Percentiles rank a stretch among this genome's conserved stretches.
Evolutionary conservation across 2,329 filamentous ascomycete genomes (phyloP).

Genomic region (Eurotiales sp.): DNA sequence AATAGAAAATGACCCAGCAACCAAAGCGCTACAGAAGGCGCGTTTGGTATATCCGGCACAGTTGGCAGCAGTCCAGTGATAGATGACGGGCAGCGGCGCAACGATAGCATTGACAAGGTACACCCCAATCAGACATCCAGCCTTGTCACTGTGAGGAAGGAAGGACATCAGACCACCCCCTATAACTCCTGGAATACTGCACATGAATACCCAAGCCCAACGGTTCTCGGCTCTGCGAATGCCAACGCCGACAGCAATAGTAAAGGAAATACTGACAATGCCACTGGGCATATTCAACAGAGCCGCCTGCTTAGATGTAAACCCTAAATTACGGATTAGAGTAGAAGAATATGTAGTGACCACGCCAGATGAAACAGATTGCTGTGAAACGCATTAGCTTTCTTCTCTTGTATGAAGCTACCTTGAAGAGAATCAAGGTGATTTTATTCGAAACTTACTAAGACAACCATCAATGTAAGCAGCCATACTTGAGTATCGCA

Average conservation of each 20-base stretch:
- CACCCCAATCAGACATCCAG: constrained; percentile 42
- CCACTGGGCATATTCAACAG: constrained; percentile 45
- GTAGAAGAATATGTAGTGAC: constrained; percentile 45
- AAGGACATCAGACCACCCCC: constrained; percentile 40
- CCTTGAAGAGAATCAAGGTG: too few relatives aligned
- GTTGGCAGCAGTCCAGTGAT: constrained; percentile 47
- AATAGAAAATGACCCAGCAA: constrained; percentile 42
- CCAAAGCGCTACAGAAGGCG: constrained; percentile 44
- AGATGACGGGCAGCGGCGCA: constrained; percentile 43
- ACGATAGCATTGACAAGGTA: constrained; percentile 46
- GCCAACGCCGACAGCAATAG: constrained; percentile 38
- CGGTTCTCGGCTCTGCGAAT: constrained; percentile 39
- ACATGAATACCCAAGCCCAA: constrained; percentile 40
- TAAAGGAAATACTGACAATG: constrained; percentile 39
- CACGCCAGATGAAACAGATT: constrained; percentile 42
- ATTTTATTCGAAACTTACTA: too few relatives aligned
- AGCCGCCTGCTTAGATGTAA: constrained; percentile 40
- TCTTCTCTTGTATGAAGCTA: too few relatives aligned
- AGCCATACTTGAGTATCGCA: constrained; percentile 46
- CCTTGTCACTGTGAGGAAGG: constrained; percentile 35
- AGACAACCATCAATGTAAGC: constrained; percentile 27
- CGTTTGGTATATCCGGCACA: constrained; percentile 51
- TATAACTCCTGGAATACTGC: constrained; percentile 47
- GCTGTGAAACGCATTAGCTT: constrained; percentile 24
- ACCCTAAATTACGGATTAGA: constrained; percentile 41